These are phyloP conservation scores for Chaetomiaceae sp. DNA, from an alignment of 2,329 filamentous ascomycete genomes.

Conservation along the genomic window DNA sequence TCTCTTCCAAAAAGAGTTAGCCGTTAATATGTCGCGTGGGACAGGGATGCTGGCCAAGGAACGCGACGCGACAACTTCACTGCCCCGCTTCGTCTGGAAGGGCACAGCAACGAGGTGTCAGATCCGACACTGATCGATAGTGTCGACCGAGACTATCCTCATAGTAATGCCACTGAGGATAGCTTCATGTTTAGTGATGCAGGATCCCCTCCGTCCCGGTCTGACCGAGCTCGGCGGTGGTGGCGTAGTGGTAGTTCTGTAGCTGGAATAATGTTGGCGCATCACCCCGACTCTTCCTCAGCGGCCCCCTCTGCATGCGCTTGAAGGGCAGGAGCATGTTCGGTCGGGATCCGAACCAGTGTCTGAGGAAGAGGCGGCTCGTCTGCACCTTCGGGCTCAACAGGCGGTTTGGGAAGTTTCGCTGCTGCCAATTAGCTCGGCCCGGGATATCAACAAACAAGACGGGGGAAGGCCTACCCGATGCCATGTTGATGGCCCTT, in stretches of 20 bases:
- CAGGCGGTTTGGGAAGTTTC: conserved; percentile 62
- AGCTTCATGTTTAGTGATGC: not conserved
- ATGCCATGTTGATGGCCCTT: conserved; percentile 81
- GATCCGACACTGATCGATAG: not conserved
- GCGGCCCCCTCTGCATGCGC: conserved; percentile 53
- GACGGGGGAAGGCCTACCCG: conserved; percentile 50
- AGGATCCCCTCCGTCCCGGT: not conserved
- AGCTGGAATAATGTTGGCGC: not conserved
- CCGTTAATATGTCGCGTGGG: conserved; percentile 8
- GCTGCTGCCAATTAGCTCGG: conserved; percentile 42
- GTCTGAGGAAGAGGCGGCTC: conserved; percentile 66
- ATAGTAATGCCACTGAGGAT: too few species aligned
- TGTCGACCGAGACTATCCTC: too few species aligned
- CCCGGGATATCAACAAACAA: not conserved
- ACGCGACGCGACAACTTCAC: conserved; percentile 24
- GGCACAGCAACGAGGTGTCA: not conserved
- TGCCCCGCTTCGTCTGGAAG: conserved; percentile 5
- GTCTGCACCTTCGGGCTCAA: conserved; percentile 32
- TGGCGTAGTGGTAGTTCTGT: not conserved
- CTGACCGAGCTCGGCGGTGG: not conserved
- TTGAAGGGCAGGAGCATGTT: conserved; percentile 64
- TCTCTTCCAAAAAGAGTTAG: conserved; percentile 1
- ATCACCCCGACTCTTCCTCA: conserved; percentile 33
- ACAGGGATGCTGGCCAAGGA: conserved; percentile 22
- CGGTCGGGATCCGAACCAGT: conserved; percentile 77